A percentile compares a stretch with the other conserved stretches of the same genome.
Conservation (phyloP, 2,329 filamentous ascomycete genomes). For the Juglanconis oblonga region DNA sequence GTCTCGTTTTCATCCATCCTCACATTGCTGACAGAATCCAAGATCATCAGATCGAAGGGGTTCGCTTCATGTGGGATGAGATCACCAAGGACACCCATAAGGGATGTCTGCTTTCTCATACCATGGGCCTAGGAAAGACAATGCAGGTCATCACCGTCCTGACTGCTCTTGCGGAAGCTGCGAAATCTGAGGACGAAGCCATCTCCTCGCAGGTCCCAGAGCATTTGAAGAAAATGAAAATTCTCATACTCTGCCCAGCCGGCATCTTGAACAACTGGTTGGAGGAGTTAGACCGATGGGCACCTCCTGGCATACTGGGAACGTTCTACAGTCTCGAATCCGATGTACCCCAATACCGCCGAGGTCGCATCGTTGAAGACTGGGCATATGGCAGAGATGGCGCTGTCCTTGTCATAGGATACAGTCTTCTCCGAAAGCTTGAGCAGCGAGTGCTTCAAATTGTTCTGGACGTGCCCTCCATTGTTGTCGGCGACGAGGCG, state of each 20-base stretch:
- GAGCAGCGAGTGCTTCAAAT: constrained; percentile 34
- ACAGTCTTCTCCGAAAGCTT: constrained; percentile 54
- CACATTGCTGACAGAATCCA: constrained; percentile 67
- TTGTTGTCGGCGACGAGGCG: constrained; percentile 84
- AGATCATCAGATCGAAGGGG: constrained; percentile 74
- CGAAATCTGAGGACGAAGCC: constrained; percentile 52
- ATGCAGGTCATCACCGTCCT: constrained; percentile 89
- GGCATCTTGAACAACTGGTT: constrained; percentile 77
- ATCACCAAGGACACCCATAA: constrained; percentile 64
- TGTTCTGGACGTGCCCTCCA: constrained; percentile 60
- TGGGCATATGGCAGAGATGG: constrained; percentile 59
- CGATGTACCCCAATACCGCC: constrained; percentile 29
- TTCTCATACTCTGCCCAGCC: constrained; percentile 73
- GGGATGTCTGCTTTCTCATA: constrained; percentile 81
- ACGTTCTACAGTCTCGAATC: constrained; percentile 53
- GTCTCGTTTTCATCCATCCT: constrained; percentile 61
- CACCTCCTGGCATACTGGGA: constrained; percentile 54
- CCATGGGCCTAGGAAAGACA: constrained; percentile 90
- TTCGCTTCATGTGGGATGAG: constrained; percentile 88
- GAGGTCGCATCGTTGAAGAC: constrained; percentile 42
- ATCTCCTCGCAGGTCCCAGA: constrained; percentile 66
- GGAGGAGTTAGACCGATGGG: constrained; percentile 74
- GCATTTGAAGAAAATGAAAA: constrained; percentile 58
- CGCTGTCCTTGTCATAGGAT: constrained; percentile 76
- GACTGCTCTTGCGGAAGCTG: constrained; percentile 67